Conservation (phyloP, 140 eudicot genomes). For the Bidens hawaiensis region DNA sequence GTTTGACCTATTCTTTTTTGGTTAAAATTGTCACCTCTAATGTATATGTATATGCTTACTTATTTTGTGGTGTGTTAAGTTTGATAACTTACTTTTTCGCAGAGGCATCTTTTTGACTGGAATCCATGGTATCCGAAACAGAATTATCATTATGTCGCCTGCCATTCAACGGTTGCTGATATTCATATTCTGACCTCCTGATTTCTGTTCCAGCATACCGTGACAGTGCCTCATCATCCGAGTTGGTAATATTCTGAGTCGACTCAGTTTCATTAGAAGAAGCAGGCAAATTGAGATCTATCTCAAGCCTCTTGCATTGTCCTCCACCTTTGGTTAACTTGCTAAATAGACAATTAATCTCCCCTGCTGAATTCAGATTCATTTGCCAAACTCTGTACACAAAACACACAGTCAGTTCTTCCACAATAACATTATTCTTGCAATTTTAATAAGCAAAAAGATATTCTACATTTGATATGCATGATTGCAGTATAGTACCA, state of each 20-base stretch:
- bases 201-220: conserved; percentile 28
- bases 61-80: not conserved
- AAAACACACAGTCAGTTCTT: conserved; percentile 9
- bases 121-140: conserved; percentile 27
- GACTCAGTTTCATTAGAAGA: conserved; percentile 33
- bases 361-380: conserved; percentile 31
- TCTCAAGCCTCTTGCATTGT: conserved; percentile 24
- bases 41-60: not conserved
- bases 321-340: conserved; percentile 21
- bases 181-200: conserved; percentile 28
- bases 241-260: conserved; percentile 17
- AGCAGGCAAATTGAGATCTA: conserved; percentile 41
- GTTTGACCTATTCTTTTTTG: not conserved
- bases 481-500: conserved; percentile 14
- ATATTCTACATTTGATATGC: conserved; percentile 11
- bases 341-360: conserved; percentile 26
- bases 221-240: conserved; percentile 33
- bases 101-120: conserved; percentile 28
- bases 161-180: conserved; percentile 10
- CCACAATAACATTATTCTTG: not conserved
- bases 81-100: conserved; percentile 32
- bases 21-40: not conserved
- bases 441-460: not conserved
- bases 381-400: conserved; percentile 19
- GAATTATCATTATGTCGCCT: conserved; percentile 24